Base-by-base conservation (phyloP, 768 basidiomycete species). In the Russula abietina region DNA sequence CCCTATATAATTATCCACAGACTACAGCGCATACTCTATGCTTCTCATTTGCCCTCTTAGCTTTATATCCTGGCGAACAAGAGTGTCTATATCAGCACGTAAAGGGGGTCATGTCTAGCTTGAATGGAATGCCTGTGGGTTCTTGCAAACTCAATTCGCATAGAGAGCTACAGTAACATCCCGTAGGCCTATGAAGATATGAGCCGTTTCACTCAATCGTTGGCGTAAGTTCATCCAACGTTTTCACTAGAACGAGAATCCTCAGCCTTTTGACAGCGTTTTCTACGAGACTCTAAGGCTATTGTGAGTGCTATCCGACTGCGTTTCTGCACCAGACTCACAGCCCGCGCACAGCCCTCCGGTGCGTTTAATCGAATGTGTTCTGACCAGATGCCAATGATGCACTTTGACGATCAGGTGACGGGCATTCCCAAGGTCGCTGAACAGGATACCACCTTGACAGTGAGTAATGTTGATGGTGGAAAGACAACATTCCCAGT, bases 281-380 rank as follows among this genome's bases (percentile, higher is more conserved):
- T 78, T 80, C 61, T 74, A 82, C 60, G 82, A 83, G 69, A 79
- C 80, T 2, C 69, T 82, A 24, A 75, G 82, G 26, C 65, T 82
- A 71, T 81, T 63, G 67, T 68, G 43, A 58, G 67, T 67, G 4
- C 12, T 19, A 17, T 59, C n/a, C n/a, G 17, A 46, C 7, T 7
- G 22, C 14, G 19, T 8, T 39, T 14, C 4, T 12, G 12, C 0
- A 11, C 16, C 9, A 26, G 12, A 33, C 55, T 65, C 19, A 65
- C 28, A 1, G 33, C 33, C 9, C 3, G 2, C 26, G 14, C 19
- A n/a, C 26, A 65, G 64, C 22, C 64, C 64, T 4, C n/a, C 64
- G 17, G 64, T 65, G 41, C 6, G 60, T 46, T 36, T 51, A 32
- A 14, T 14, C 43, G 28, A 4, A 38, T 49, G 10, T 24, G 7